Base-by-base conservation (phyloP, 2,329 filamentous ascomycete species). In the Fusarium stilboides region DNA sequence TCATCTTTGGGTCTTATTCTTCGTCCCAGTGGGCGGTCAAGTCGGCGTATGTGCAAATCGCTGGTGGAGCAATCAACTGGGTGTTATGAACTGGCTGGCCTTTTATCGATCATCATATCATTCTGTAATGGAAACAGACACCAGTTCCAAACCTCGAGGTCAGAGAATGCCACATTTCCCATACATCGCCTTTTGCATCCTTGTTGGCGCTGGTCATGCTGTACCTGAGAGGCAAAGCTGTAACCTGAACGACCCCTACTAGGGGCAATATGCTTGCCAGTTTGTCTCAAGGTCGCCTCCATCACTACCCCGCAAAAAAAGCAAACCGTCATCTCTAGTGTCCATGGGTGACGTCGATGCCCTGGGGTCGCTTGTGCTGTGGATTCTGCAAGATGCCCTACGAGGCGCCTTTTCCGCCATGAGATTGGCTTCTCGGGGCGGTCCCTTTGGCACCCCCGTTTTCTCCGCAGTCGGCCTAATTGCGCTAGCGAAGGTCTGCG, bases 281-380 rank as follows among this genome's bases (percentile, higher is more conserved):
- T 37, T 60, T 69, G 60, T 56, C 37, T 40, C 34, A 39, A 52
- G 43, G 46, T 62, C 62, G 42, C 39, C 49, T 44, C 47, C 10
- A 42, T 37, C 45, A 33, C 42, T 70, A 73, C 70, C 70, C 70
- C 70, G 68, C 70, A 73, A 70, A 72, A 67, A 58, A 56, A 34
- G 57, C 42, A 57, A 60, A 50, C 45, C 54, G 50, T 55, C 61
- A 65, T 52, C 42, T 49, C 33, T 20, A 45, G 28, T 54, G 31
- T 40, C 34, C 45, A 43, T 42, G 55, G 57, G 72, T 74, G 72
- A 74, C 70, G 72, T 74, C 60, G 68, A 51, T 62, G 57, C 54
- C 47, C 50, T 67, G 28, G 47, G 54, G 46, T 51, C 53, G 50
- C 45, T 66, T 42, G 33, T 36, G 45, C 26, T 49, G 47, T 47